phyloP scores from a whole-genome alignment of 75 land plant genomes.

The Chamaecyparis obtusa region DNA sequence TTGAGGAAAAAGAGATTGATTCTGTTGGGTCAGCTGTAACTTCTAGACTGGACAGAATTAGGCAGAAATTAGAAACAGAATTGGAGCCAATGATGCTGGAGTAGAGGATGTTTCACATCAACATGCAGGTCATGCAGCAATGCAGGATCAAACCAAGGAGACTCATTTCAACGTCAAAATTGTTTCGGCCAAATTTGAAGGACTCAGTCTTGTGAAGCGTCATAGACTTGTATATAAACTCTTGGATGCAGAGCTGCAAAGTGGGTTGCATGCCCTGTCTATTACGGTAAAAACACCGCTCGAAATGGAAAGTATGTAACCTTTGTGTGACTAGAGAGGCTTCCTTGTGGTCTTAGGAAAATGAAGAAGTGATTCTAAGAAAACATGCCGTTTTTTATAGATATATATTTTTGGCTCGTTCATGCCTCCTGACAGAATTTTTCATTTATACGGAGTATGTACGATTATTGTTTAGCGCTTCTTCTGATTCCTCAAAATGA shows the following conservation, averaged over 20 bases:
- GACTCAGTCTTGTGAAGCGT: constrained; percentile 51
- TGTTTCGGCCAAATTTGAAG: constrained; percentile 69
- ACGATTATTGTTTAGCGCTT: neutral
- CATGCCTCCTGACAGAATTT: neutral
- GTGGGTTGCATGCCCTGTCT: constrained; percentile 90
- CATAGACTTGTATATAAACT: constrained; percentile 47
- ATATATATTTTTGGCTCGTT: neutral
- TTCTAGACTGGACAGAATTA: constrained; percentile 54
- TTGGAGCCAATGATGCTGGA: constrained; percentile 61
- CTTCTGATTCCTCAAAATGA: neutral
- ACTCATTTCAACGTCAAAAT: constrained; percentile 84
- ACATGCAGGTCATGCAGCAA: constrained; percentile 90
- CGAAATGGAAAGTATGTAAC: constrained; percentile 30
- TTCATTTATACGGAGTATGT: neutral
- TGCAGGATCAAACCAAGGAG: constrained; percentile 53
- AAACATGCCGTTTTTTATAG: neutral
- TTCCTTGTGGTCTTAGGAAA: neutral
- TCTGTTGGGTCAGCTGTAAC: neutral
- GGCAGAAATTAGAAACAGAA: constrained; percentile 52
- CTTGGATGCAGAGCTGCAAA: constrained; percentile 82
- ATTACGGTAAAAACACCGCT: constrained; percentile 80
- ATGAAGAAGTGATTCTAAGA: neutral
- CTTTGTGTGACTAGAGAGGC: neutral
- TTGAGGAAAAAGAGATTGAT: constrained; percentile 4
- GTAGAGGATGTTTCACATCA: constrained; percentile 85